Evolutionary conservation across 495 filamentous ascomycete genomes (phyloP).

Genomic region (Paragyromitra xinjiangensis): DNA sequence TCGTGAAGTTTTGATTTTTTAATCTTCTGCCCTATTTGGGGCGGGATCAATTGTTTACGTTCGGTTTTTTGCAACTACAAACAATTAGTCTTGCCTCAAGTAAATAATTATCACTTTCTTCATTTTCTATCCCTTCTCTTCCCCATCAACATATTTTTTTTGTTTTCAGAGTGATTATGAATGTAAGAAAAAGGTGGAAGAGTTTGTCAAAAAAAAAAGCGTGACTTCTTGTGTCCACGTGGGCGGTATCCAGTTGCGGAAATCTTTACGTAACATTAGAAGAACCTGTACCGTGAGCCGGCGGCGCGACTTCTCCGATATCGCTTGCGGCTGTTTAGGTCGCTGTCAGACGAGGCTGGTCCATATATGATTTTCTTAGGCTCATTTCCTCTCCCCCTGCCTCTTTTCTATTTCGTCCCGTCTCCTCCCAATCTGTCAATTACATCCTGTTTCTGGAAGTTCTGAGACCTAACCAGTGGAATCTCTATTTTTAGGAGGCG

Average conservation of each 20-base stretch:
- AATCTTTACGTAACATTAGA: conserved; percentile 34
- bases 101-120: conserved; percentile 23
- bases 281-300: conserved; percentile 5
- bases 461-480: conserved; percentile 34
- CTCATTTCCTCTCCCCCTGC: neutral
- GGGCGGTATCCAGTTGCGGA: neutral
- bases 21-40: conserved; percentile 8
- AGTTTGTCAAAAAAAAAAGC: conserved; percentile 26
- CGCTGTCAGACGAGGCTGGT: conserved; percentile 41
- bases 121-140: neutral
- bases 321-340: conserved; percentile 27
- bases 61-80: conserved; percentile 2
- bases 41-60: conserved; percentile 23
- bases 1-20: conserved; percentile 42
- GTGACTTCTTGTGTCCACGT: conserved; percentile 20
- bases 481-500: conserved; percentile 61
- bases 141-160: conserved; percentile 16
- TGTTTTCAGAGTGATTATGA: conserved; percentile 10
- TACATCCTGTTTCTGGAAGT: conserved; percentile 17
- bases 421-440: conserved; percentile 15
- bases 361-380: conserved; percentile 49
- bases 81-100: conserved; percentile 19
- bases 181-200: conserved; percentile 27
- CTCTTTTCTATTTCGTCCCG: neutral
- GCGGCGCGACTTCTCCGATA: neutral